Conservation (phyloP, 2,329 filamentous ascomycete genomes). For the Pseudodiploospora longispora region DNA sequence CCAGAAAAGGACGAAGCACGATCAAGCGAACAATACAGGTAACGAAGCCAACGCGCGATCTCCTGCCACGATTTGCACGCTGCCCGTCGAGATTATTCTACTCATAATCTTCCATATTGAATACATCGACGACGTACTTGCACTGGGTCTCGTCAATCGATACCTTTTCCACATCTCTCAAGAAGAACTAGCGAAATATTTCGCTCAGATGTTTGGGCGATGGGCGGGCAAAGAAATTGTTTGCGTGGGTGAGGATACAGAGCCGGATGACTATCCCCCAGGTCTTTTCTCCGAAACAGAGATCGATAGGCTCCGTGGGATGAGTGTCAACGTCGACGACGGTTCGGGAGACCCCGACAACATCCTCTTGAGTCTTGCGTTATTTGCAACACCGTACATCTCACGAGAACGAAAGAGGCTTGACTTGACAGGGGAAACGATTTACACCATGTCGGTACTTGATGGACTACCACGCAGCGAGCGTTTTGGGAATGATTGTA, state of each 20-base stretch:
- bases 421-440: no score
- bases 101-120: background rate
- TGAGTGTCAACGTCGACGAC: background rate
- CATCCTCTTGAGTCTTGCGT: no score
- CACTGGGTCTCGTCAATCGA: background rate
- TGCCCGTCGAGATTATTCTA: background rate
- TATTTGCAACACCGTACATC: no score
- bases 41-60: no score
- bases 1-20: no score
- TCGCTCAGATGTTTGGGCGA: background rate
- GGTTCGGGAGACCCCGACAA: no score
- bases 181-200: background rate
- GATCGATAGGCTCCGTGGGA: background rate
- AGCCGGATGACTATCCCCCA: constrained; percentile 2
- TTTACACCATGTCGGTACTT: no score
- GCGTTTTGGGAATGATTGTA: no score
- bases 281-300: constrained; percentile 6
- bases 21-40: no score
- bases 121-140: background rate
- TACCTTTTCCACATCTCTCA: background rate
- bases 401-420: no score
- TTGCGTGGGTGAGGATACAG: constrained; percentile 4
- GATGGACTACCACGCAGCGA: no score
- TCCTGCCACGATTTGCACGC: background rate
- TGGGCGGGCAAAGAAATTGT: constrained; percentile 7